Conservation (phyloP, 176 grass and related monocot species). For the Tuctoria greenei region DNA sequence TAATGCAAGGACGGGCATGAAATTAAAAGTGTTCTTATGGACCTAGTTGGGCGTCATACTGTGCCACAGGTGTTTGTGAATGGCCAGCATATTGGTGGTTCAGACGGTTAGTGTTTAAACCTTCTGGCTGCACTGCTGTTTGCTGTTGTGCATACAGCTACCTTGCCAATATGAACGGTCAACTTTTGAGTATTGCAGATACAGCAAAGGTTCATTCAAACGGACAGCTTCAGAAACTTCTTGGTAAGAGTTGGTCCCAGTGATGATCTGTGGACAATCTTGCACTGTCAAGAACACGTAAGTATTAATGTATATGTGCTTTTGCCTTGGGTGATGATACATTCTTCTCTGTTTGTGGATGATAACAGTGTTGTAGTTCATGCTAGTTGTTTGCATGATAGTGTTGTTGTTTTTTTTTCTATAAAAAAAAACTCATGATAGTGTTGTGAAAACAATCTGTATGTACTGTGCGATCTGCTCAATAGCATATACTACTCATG, state of each 20-base stretch:
- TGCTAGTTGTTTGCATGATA: not conserved
- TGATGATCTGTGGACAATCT: conserved; percentile 14
- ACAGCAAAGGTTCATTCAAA: conserved; percentile 51
- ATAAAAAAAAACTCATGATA: too few relatives aligned
- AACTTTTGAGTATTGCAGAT: conserved; percentile 42
- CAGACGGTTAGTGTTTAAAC: conserved; percentile 59
- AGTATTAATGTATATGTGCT: conserved; percentile 10
- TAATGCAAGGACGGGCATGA: conserved; percentile 54
- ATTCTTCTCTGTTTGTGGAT: conserved; percentile 8
- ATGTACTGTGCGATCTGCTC: conserved; percentile 12
- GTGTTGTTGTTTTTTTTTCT: too few relatives aligned
- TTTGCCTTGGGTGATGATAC: not conserved
- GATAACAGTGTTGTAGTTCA: conserved; percentile 14
- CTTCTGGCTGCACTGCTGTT: conserved; percentile 18
- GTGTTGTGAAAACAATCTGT: conserved; percentile 22
- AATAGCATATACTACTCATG: not conserved
- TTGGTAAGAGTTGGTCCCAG: conserved; percentile 52
- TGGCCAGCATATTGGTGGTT: conserved; percentile 83
- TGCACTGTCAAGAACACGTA: conserved; percentile 10
- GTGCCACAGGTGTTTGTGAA: conserved; percentile 96
- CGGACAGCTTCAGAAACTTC: conserved; percentile 70
- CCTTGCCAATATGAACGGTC: conserved; percentile 6
- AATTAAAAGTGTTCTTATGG: conserved; percentile 84
- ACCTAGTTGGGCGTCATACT: conserved; percentile 71
- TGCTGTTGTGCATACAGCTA: not conserved